Evolutionary conservation across 2,329 filamentous ascomycete genomes (phyloP), one percentile per base, ranked within the genome.

Genomic region (Trichoderma sp.): DNA sequence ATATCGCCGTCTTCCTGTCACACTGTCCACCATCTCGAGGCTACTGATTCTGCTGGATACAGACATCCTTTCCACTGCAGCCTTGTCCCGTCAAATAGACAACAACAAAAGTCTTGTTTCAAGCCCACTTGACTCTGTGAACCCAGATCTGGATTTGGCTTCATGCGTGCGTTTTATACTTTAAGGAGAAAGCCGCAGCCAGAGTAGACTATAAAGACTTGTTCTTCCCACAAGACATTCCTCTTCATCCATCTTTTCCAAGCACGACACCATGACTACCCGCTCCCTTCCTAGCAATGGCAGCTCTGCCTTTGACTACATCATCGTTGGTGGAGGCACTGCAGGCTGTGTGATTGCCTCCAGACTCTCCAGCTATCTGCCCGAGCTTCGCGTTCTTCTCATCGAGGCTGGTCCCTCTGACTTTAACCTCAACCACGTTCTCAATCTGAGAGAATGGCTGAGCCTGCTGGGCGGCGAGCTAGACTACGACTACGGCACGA

Each of bases 361-460:
- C 72, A 91, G 94, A 69, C 89, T 97, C 77, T 92, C 94, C 38
- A 91, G 95, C 84, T 97, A 97, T 83, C 89, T 97, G 60, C 95
- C 95, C 67, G 88, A 94, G 84, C 95, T 94, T 86, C 92, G 90
- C 79, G 90, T 96, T 75, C 90, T 98, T 75, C 84, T 97, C 81
- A 93, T 98, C 83, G 95, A 98, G 87, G 95, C 92, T 78, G 95
- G 95, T 63, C 95, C 95, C 74, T 96, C 93, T 83, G 95, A 97
- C 84, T 97, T 92, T 85, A 93, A 93, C 87, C 93, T 97, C 84
- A 93, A 97, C 84, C 91, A 94, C 75, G 95, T 97, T 63, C 89
- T 97, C 68, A 92, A 96, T 80, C 89, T 97, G 79, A 95, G 95
- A 82, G 92, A 97, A 85, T 97, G 95, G 95, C 88, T 97, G 78